Evolutionary conservation across 371 early-diverging fungal species (phyloP).

Genomic region (Umbelopsis sp.): DNA sequence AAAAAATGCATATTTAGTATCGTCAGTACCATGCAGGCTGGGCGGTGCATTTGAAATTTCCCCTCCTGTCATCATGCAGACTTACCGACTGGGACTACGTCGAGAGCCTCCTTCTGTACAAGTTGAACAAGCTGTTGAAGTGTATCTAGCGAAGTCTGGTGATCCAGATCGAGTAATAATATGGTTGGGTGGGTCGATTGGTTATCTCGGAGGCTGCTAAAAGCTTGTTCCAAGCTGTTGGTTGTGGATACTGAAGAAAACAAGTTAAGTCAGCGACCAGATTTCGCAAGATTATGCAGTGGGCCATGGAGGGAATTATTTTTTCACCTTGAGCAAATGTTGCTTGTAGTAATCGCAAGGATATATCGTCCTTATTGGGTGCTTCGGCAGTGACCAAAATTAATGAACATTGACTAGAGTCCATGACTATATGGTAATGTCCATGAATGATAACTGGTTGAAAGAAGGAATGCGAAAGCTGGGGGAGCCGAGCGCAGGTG

Average conservation of each 20-base stretch:
- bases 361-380: not conserved
- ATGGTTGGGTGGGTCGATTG: slow-evolving; percentile 3
- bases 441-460: not conserved
- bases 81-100: slow-evolving; percentile 1
- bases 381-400: slow-evolving; percentile 11
- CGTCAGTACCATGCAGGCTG: too few relatives aligned
- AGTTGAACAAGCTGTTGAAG: not conserved
- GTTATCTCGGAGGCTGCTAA: not conserved
- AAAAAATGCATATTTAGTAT: not conserved
- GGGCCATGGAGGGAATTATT: not conserved
- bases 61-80: not conserved
- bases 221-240: not conserved
- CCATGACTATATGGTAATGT: slow-evolving; percentile 16
- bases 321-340: slow-evolving; percentile 5
- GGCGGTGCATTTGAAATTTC: too few relatives aligned
- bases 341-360: not conserved
- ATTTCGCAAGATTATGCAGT: not conserved
- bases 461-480: too few relatives aligned
- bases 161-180: slow-evolving; percentile 6
- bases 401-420: slow-evolving; percentile 19
- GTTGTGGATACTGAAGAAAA: not conserved
- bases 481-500: too few relatives aligned
- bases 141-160: not conserved
- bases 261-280: not conserved
- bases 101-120: not conserved